Evolutionary conservation across 352 stramenopile species (phyloP).

Genomic region (Phytophthora sansomeana): DNA sequence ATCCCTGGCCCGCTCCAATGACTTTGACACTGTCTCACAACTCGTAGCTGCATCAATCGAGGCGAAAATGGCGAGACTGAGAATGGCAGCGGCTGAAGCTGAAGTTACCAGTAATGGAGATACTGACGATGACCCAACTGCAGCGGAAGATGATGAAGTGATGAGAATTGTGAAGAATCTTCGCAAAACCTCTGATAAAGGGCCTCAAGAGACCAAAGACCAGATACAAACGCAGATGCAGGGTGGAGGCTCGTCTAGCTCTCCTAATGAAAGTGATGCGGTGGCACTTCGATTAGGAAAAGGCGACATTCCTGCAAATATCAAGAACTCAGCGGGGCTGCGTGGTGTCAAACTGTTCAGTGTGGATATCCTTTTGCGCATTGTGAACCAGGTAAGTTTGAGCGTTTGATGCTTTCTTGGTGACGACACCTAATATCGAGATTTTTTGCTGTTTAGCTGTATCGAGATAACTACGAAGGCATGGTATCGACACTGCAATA

Average conservation of each 20-base stretch:
- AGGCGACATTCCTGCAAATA: slow-evolving; percentile 54
- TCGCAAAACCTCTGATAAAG: slow-evolving; percentile 42
- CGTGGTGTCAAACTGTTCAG: slow-evolving; percentile 72
- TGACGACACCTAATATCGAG: slow-evolving; percentile 1
- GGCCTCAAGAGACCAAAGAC: slow-evolving; percentile 15
- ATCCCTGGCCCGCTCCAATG: slow-evolving; percentile 43
- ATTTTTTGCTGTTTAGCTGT: slow-evolving; percentile 45
- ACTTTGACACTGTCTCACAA: slow-evolving; percentile 38
- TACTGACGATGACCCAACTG: slow-evolving; percentile 24
- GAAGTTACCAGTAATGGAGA: slow-evolving; percentile 6
- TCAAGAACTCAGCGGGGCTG: slow-evolving; percentile 51
- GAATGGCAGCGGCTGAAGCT: slow-evolving; percentile 7
- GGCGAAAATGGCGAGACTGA: slow-evolving; percentile 18
- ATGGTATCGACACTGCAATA: slow-evolving; percentile 77
- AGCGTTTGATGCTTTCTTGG: background rate
- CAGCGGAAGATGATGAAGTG: slow-evolving; percentile 54
- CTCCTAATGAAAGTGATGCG: slow-evolving; percentile 25
- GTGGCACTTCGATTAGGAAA: slow-evolving; percentile 22
- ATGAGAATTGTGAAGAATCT: slow-evolving; percentile 35
- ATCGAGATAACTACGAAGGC: slow-evolving; percentile 77
- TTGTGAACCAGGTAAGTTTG: slow-evolving; percentile 57
- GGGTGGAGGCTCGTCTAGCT: slow-evolving; percentile 7
- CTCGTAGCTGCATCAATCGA: slow-evolving; percentile 23
- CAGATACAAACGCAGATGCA: slow-evolving; percentile 16
- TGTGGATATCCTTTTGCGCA: slow-evolving; percentile 61